phyloP scores from a whole-genome alignment of 2,329 filamentous ascomycete species.

The Fusarium sp. region DNA sequence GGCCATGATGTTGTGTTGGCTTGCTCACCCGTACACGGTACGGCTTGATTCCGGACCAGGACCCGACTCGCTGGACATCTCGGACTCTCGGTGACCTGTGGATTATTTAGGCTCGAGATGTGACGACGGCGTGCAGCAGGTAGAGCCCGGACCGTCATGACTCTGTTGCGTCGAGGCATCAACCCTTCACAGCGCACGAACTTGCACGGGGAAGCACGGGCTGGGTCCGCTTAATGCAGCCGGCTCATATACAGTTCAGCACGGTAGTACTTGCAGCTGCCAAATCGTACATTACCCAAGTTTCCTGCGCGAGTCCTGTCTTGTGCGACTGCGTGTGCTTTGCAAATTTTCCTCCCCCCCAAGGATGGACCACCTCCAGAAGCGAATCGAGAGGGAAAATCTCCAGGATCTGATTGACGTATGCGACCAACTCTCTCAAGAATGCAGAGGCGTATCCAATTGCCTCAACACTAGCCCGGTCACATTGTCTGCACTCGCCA shows the following conservation, averaged over 20 bases:
- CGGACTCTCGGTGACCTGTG: conserved; percentile 8
- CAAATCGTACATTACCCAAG: conserved; percentile 36
- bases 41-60: conserved; percentile 31
- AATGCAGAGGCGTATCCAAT: conserved; percentile 43
- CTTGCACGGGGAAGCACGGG: conserved; percentile 33
- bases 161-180: conserved; percentile 33
- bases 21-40: conserved; percentile 4
- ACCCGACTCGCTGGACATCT: conserved; percentile 30
- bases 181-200: conserved; percentile 26
- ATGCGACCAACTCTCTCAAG: conserved; percentile 43
- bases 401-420: conserved; percentile 43
- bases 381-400: conserved; percentile 40
- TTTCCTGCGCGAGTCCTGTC: conserved; percentile 16
- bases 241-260: conserved; percentile 7
- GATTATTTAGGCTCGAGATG: conserved; percentile 20
- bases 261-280: conserved; percentile 19
- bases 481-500: conserved; percentile 40
- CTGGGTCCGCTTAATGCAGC: conserved; percentile 30
- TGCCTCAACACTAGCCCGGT: conserved; percentile 46
- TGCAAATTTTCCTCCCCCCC: conserved; percentile 14
- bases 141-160: conserved; percentile 26
- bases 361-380: conserved; percentile 42
- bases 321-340: conserved; percentile 6
- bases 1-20: conserved; percentile 18
- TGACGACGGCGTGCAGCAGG: conserved; percentile 36